phyloP scores from a whole-genome alignment of 2,329 filamentous ascomycete species.

The Cercospora zeina region DNA sequence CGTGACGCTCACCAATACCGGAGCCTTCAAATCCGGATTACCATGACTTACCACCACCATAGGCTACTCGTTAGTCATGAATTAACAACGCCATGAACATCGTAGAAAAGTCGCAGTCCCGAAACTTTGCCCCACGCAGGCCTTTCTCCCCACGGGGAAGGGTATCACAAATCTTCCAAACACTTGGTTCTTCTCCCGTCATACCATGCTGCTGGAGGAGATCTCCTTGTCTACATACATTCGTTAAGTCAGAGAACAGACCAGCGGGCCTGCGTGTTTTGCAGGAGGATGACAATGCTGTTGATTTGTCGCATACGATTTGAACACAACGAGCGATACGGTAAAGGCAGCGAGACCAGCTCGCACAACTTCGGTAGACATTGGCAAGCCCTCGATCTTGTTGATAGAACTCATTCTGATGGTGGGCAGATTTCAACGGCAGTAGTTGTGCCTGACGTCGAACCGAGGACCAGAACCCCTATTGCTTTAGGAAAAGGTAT shows the following conservation, averaged over 20 bases:
- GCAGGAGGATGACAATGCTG: slow-evolving; percentile 37
- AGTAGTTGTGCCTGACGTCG: not conserved
- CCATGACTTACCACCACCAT: slow-evolving; percentile 2
- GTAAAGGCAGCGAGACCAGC: not conserved
- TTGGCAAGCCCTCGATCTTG: too few relatives aligned
- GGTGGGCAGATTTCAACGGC: too few relatives aligned
- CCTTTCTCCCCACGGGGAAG: slow-evolving; percentile 8
- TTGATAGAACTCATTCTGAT: too few relatives aligned
- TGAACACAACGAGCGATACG: not conserved
- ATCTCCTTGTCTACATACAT: slow-evolving; percentile 7
- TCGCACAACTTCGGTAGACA: too few relatives aligned
- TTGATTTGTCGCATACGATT: not conserved
- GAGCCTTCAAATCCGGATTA: slow-evolving; percentile 4
- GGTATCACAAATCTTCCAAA: slow-evolving; percentile 8
- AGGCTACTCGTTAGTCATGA: slow-evolving; percentile 11
- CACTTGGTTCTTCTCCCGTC: slow-evolving; percentile 11
- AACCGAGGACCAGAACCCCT: not conserved
- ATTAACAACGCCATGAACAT: slow-evolving; percentile 9
- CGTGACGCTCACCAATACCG: slow-evolving; percentile 9
- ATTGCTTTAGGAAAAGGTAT: not conserved
- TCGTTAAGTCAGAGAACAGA: slow-evolving; percentile 17
- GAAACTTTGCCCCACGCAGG: slow-evolving; percentile 15
- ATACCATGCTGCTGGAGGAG: slow-evolving; percentile 15
- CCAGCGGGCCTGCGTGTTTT: slow-evolving; percentile 45
- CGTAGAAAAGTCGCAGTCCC: slow-evolving; percentile 12